Base-by-base conservation (phyloP, 139 green algal species). In the Volvox reticuliferus region DNA sequence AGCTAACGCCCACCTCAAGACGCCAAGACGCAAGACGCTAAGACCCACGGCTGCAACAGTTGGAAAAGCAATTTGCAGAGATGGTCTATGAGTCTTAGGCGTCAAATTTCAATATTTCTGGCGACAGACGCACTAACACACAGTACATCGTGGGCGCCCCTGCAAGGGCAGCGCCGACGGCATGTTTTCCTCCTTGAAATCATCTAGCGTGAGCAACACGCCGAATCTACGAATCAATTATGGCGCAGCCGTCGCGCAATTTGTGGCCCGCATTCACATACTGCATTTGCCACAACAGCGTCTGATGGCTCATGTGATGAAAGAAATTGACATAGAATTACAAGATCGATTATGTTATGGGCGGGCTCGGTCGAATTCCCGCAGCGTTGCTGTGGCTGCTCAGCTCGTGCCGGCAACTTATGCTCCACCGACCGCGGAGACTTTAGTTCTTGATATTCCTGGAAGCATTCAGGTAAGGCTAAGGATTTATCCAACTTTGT, bases 391-490 rank as follows among this genome's bases (percentile, higher is more conserved):
- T 16, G 36, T 6, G 28, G 68, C 36, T n/a, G 83, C 83, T 14
- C 83, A 89, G 83, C 67, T 89, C 0, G 69, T n/a, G 9, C 73
- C 86, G 20, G 50, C 50, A 13, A 44, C 44, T 2, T 90, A 90
- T 37, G 73, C 50, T 28, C 44, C 73, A 21, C 86, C 86, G 13
- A 75, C 35, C 44, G 86, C 86, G 21, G 50, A 90, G 24, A 26
- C 50, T 16, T 1, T 90, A 9, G 30, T 84, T 0, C 73, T 90
- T 21, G 30, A 83, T 20, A n/a, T 90, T 21, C 86, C 32, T 6
- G 86, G 86, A 1, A 33, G 86, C 85, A 55, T 12, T 20, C 30
- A 89, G 85, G 85, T 89, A 24, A 24, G 65, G 24, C 44, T 55
- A 55, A 55, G n/a, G n/a, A 55, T 14, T 9, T 14, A 55, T 55